Percentiles rank a stretch among this genome's conserved stretches.
phyloP scores from a whole-genome alignment of 2,329 filamentous ascomycete species.

The Scedosporium apiospermum region DNA sequence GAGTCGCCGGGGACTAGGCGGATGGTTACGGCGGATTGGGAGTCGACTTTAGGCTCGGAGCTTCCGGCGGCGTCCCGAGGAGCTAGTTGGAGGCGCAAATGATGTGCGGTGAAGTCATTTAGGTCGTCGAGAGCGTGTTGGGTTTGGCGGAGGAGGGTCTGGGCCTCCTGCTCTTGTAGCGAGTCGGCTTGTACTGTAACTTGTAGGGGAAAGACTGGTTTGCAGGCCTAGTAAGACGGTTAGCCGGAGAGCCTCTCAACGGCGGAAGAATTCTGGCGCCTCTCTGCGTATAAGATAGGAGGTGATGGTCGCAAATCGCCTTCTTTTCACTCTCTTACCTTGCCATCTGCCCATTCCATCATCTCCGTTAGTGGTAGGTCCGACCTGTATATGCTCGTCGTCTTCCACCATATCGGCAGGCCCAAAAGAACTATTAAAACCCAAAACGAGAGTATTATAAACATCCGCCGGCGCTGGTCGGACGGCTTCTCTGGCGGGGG shows the following conservation, averaged over 20 bases:
- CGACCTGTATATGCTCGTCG: slow-evolving; percentile 85
- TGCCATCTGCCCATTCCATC: slow-evolving; percentile 85
- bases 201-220: slow-evolving; percentile 76
- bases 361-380: slow-evolving; percentile 75
- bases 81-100: slow-evolving; percentile 47
- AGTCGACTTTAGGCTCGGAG: slow-evolving; percentile 26
- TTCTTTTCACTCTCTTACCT: slow-evolving; percentile 40
- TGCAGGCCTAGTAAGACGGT: slow-evolving; percentile 50
- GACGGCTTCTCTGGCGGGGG: slow-evolving; percentile 72
- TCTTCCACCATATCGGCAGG: slow-evolving; percentile 91
- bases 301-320: not conserved
- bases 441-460: slow-evolving; percentile 86
- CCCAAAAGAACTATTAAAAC: slow-evolving; percentile 72
- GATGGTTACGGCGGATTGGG: slow-evolving; percentile 57
- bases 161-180: slow-evolving; percentile 57
- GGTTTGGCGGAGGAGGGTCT: slow-evolving; percentile 67
- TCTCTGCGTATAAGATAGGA: not conserved
- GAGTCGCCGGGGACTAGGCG: slow-evolving; percentile 56
- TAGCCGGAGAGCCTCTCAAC: slow-evolving; percentile 1
- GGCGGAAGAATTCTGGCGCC: not conserved
- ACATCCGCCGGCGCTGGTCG: slow-evolving; percentile 58
- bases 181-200: slow-evolving; percentile 66
- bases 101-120: slow-evolving; percentile 78
- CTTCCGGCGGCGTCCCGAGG: slow-evolving; percentile 14
- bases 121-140: slow-evolving; percentile 80